Evolutionary conservation across 495 filamentous ascomycete genomes (phyloP), one percentile per base, ranked within the genome.

Genomic region (Filosporella fistucella): DNA sequence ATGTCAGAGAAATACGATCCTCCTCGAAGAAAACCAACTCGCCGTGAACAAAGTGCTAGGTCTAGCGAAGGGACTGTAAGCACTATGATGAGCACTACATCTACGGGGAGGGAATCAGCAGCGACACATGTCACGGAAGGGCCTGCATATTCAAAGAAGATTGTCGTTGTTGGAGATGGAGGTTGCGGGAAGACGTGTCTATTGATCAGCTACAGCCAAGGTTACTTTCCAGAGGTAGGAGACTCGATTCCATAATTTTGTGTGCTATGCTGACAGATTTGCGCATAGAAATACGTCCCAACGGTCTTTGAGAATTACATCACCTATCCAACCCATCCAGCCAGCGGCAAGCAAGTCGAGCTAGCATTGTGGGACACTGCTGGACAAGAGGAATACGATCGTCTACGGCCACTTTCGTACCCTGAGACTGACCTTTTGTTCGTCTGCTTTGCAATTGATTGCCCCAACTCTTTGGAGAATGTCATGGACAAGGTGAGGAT

Each of bases 301-400:
- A 98, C 93, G 0, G 93, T 98, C 50, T 98, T 98, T 63, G 93
- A 98, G 62, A 98, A 98, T 71, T 98, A 98, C 76, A 97, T 97
- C 68, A 95, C 93, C 29, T 89, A 96, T 67, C 93, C 89, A 44
- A 80, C 78, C 29, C 94, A 98, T 63, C 80, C 82, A 56, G 72
- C 79, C 9, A 87, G 85, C 20, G 90, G 93, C 53, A 96, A 96
- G 74, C 90, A 81, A 28, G 88, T 97, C 42, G 93, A 98, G 69
- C 77, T 98, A 34, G 93, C 93, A 13, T 80, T 98, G 20, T 98
- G 93, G 93, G 93, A 98, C 72, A 98, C 93, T 22, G 93, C 93
- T 57, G 93, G 93, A 26, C 93, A 98, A 67, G 93, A 98, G 68
- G 94, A 97, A 70, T 98, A 98, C 65, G 93, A 98, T 65, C 85